Evolutionary conservation across 768 basidiomycete genomes (phyloP), one percentile per base, ranked within the genome.

Genomic region (Exsudoporus frostii): DNA sequence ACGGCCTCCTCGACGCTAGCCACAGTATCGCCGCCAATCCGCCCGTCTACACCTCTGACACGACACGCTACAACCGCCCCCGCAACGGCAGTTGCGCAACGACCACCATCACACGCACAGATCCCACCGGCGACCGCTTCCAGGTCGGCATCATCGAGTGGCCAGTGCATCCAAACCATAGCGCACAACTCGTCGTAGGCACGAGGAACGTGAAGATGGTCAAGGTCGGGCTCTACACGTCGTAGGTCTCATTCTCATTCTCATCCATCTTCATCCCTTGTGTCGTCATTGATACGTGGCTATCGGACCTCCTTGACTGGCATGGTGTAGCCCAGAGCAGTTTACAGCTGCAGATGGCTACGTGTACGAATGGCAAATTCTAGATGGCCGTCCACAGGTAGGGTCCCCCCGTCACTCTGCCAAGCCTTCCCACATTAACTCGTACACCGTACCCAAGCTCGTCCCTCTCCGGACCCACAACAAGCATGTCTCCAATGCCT

Each of bases 131-230:
- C 2, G 61, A 68, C 13, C 34, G 56, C 0, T 24, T 64, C 10
- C 68, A 69, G 36, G 65, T 67, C 22, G 68, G 68, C 19, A 32
- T 65, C 36, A 65, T 69, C 45, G 68, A 71, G 29, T 69, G 69
- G 68, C 65, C 65, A 3, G 48, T 44, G 5, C 55, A 45, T 3
- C 22, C 17, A 0, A 32, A 43, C 9, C 57, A 48, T 8, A 51
- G 36, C 13, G 51, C 47, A 0, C 51, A 49, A 15, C 50, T 71
- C 37, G 33, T 67, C 48, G 53, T 71, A 5, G 65, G 67, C 24
- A 67, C 69, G 15, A 44, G 65, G 8, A n/a, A 34, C 20, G 65
- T 69, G 19, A 44, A 32, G 27, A 67, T 69, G 61, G n/a, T 25
- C 36, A 69, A 50, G 53, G 51, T 50, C 14, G 61, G 65, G 6